phyloP scores from a whole-genome alignment of 352 stramenopile genomes.

The Globisporangium recalcitrans region DNA sequence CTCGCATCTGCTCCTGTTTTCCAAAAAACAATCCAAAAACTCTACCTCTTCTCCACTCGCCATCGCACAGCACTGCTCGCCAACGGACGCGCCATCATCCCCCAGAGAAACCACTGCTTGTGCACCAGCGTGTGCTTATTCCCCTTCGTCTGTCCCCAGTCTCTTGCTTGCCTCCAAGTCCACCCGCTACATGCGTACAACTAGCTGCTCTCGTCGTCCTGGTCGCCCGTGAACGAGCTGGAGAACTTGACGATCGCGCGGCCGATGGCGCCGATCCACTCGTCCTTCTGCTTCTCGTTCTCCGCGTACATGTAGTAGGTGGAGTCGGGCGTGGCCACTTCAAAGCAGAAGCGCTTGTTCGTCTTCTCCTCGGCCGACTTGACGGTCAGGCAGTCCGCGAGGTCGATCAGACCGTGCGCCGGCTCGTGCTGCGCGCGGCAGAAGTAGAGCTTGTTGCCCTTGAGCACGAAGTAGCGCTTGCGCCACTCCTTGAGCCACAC shows the following conservation, averaged over 20 bases:
- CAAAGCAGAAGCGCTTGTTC: slow-evolving; percentile 89
- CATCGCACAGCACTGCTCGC: neutral
- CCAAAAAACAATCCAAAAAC: slow-evolving; percentile 11
- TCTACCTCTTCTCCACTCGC: neutral
- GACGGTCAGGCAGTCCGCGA: slow-evolving; percentile 87
- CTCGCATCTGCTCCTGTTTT: neutral
- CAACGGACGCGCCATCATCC: neutral
- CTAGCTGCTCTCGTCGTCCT: slow-evolving; percentile 56
- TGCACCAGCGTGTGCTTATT: neutral
- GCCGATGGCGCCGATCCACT: slow-evolving; percentile 94
- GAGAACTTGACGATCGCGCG: slow-evolving; percentile 97
- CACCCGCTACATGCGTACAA: neutral
- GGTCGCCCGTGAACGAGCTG: slow-evolving; percentile 93
- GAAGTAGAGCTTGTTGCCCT: slow-evolving; percentile 91
- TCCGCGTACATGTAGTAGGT: slow-evolving; percentile 92
- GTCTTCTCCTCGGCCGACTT: slow-evolving; percentile 91
- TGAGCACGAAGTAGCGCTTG: slow-evolving; percentile 88
- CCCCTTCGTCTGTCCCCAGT: neutral
- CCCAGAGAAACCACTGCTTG: neutral
- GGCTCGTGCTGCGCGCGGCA: slow-evolving; percentile 63
- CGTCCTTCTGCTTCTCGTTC: slow-evolving; percentile 89
- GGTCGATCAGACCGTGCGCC: slow-evolving; percentile 86
- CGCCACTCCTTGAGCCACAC: slow-evolving; percentile 91
- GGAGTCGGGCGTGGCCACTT: slow-evolving; percentile 84
- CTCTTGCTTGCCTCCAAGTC: neutral